Base-by-base conservation (phyloP, 169 alveolate genomes). In the Plasmodium fragile region DNA sequence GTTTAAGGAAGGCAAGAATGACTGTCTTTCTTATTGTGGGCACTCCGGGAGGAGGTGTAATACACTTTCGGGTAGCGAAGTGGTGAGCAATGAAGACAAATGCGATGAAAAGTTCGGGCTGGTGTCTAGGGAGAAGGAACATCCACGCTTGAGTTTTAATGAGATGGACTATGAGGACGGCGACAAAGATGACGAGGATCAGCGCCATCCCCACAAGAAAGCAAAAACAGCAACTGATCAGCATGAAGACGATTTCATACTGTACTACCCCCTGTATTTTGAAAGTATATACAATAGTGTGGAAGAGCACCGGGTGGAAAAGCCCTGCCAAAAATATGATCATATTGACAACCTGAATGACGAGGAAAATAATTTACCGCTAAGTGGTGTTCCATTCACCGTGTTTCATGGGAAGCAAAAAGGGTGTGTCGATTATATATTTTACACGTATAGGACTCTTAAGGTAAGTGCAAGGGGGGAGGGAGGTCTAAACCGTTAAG, bases 371-470 rank as follows among this genome's bases (percentile, higher is more conserved):
- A 52, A 87, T 75, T 53, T 87, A 87, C 41, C 81, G 65, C 30
- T 77, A 28, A 77, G 81, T 25, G 53, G 49, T 59, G 70, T 77
- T 0, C 97, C 97, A 22, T 96, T 93, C 83, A 96, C 98, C 8
- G 98, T 97, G 6, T 96, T 92, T 95, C 98, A 96, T 89, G 98
- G 98, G 11, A 94, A 96, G 95, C 98, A 96, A 72, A 83, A 94
- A 49, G 98, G 98, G 22, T 96, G 98, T 55, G 97, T 96, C 36
- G 98, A 96, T 79, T 96, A 96, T 93, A 96, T 96, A 28, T 96
- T 96, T 91, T 96, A 96, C 82, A 80, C 96, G 18, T 75, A 95
- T 25, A 92, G 90, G 69, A 78, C 85, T 59, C 92, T 94, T 22
- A 92, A 90, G 78, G 96, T 96, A 39, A 94, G 78, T 4, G 7